Base-by-base conservation (phyloP, 768 basidiomycete species). In the Mycena filopes region DNA sequence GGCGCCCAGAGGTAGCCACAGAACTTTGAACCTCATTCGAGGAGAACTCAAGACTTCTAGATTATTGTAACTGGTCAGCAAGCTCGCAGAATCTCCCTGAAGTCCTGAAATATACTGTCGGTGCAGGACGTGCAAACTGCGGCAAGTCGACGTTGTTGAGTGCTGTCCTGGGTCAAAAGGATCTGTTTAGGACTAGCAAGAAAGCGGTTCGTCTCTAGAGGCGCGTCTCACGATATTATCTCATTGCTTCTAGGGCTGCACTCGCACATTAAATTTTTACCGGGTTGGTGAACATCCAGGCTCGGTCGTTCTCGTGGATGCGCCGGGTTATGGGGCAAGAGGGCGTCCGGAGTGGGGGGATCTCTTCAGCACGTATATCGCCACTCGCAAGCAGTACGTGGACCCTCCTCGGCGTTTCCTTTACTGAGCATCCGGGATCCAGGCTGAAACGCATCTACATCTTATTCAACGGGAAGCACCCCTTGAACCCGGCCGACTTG, bases 111-210 rank as follows among this genome's bases (percentile, higher is more conserved):
- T 16, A 42, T 51, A 21, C 20, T 23, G 13, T 20, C 38, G 31
- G 47, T 8, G 54, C 63, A 91, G 92, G 92, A 21, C 88, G 92
- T 63, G 91, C 92, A 3, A 94, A 94, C 71, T 87, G 82, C 25
- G 92, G 92, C 28, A 94, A 94, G 74, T 93, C 91, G 1, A 85
- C 89, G 4, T 75, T 94, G 31, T 81, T 93, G 11, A 94, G 93
- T 67, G 85, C 88, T 15, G 84, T 93, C 5, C 71, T 92, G 5
- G 86, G 86, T 2, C 79, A 89, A 36, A 87, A 74, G 55, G 78
- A 81, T 42, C 76, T 94, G 31, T 74, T 90, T 18, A 80, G 84
- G 41, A 88, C 87, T 0, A 92, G 91, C 75, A 90, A 87, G 65
- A 91, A 88, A 72, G 86, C 92, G 41, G 92, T 92, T 36, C 55